Evolutionary conservation across 257 asterid species (phyloP).

Genomic region (Solanum lycopersicoides): DNA sequence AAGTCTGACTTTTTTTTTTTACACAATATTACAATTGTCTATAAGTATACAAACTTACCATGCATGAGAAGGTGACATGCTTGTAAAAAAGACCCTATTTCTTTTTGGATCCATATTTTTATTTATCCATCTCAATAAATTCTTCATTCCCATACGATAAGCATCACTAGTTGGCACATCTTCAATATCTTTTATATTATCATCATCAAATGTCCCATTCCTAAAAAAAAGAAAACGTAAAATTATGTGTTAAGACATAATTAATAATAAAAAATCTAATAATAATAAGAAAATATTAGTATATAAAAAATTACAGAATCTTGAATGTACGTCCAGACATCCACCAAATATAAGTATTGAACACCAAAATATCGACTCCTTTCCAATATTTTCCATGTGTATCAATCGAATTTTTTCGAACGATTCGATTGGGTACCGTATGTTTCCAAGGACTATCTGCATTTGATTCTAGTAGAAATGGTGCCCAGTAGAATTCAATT

Average conservation of each 20-base stretch:
- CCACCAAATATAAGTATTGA: constrained; percentile 93
- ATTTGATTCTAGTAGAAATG: constrained; percentile 79
- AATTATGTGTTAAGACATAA: neutral
- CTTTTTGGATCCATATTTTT: neutral
- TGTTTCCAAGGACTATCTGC: constrained; percentile 57
- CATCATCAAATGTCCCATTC: constrained; percentile 2
- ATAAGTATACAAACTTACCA: neutral
- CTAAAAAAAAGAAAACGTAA: neutral
- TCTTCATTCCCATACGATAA: constrained; percentile 1
- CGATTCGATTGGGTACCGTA: constrained; percentile 31
- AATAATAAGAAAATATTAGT: neutral
- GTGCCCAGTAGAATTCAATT: constrained; percentile 86
- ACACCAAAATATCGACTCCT: constrained; percentile 62
- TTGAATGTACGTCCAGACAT: constrained; percentile 34
- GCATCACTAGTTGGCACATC: neutral
- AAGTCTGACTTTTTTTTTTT: too few species aligned
- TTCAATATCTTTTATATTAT: neutral
- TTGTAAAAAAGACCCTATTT: constrained; percentile 1
- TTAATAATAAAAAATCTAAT: neutral
- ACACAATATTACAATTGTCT: neutral
- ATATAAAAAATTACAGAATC: constrained; percentile 25
- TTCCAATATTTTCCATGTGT: constrained; percentile 64
- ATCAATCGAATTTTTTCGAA: constrained; percentile 44
- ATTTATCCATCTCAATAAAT: neutral
- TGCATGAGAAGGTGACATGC: constrained; percentile 5